phyloP scores from a whole-genome alignment of 768 basidiomycete species.

The Gloeophyllum trabeum region DNA sequence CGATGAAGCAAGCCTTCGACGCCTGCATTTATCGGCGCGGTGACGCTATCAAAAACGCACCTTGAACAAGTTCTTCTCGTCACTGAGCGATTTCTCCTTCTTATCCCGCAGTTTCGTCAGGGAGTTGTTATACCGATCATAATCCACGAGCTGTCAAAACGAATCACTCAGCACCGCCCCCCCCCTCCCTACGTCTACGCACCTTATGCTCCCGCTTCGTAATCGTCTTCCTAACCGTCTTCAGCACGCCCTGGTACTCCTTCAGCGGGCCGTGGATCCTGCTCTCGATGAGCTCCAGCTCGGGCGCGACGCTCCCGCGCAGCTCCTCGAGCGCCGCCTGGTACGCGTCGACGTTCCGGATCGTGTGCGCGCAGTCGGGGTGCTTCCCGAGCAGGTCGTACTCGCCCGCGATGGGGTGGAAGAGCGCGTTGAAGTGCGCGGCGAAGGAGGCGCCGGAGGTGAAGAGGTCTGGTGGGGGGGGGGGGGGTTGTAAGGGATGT shows the following conservation, averaged over 20 bases:
- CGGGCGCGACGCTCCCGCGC: slow-evolving; percentile 66
- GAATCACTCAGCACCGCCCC: not conserved
- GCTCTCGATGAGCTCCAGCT: slow-evolving; percentile 88
- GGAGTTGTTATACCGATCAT: slow-evolving; percentile 93
- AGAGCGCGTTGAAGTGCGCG: slow-evolving; percentile 49
- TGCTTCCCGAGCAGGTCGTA: slow-evolving; percentile 71
- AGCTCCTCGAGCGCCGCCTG: slow-evolving; percentile 75
- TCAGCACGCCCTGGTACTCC: slow-evolving; percentile 80
- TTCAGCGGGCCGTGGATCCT: slow-evolving; percentile 79
- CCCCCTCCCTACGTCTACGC: slow-evolving; percentile 4
- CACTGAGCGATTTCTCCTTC: slow-evolving; percentile 92
- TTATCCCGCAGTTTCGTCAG: slow-evolving; percentile 94
- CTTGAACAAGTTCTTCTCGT: slow-evolving; percentile 97
- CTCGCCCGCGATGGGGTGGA: slow-evolving; percentile 62
- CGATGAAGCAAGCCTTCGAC: not conserved
- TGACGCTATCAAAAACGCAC: slow-evolving; percentile 24
- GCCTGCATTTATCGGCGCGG: not conserved
- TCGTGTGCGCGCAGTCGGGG: slow-evolving; percentile 67
- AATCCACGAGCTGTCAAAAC: slow-evolving; percentile 67
- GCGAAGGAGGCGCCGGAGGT: slow-evolving; percentile 52
- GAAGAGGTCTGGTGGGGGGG: slow-evolving; percentile 40
- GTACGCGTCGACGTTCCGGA: slow-evolving; percentile 67
- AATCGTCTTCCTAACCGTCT: slow-evolving; percentile 86
- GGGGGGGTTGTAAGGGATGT: slow-evolving; percentile 1
- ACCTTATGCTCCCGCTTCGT: slow-evolving; percentile 97